Evolutionary conservation across 2,329 filamentous ascomycete species (phyloP).

Genomic region (Aaosphaeria pasadenensis): DNA sequence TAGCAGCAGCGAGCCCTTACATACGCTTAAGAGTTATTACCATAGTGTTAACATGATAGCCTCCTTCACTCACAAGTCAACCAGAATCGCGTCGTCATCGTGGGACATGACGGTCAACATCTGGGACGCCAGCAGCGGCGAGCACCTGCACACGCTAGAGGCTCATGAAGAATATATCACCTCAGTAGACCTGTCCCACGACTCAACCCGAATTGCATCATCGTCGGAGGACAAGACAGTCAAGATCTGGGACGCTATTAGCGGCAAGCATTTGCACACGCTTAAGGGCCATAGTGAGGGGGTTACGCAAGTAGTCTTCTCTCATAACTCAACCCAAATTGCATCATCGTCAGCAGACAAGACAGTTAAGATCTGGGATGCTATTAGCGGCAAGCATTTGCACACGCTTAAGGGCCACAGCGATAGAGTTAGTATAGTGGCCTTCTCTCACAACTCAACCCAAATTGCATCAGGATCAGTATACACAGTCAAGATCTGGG

Average conservation of each 20-base stretch:
- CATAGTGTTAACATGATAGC: not conserved
- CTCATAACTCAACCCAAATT: slow-evolving; percentile 11
- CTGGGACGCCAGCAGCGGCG: slow-evolving; percentile 12
- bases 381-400: slow-evolving; percentile 3
- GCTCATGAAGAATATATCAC: slow-evolving; percentile 1
- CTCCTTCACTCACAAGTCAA: not conserved
- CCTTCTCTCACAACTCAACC: slow-evolving; percentile 14
- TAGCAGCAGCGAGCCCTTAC: not conserved
- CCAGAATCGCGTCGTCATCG: slow-evolving; percentile 15
- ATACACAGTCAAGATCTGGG: slow-evolving; percentile 12
- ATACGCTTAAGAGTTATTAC: not conserved
- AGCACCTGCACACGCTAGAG: slow-evolving; percentile 11
- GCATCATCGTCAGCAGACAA: slow-evolving; percentile 14
- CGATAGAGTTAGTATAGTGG: not conserved
- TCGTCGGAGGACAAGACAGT: slow-evolving; percentile 11
- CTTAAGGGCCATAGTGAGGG: slow-evolving; percentile 13
- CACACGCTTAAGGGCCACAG: slow-evolving; percentile 15
- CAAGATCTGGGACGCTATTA: slow-evolving; percentile 13
- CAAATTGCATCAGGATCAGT: slow-evolving; percentile 14
- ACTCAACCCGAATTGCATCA: slow-evolving; percentile 10
- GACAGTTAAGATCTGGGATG: slow-evolving; percentile 16
- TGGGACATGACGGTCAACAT: slow-evolving; percentile 12
- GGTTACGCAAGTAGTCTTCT: slow-evolving; percentile 17
- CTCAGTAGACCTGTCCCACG: not conserved
- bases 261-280: slow-evolving; percentile 6